Base-by-base conservation (phyloP, 2,329 filamentous ascomycete species). In the Daldinia sp. region DNA sequence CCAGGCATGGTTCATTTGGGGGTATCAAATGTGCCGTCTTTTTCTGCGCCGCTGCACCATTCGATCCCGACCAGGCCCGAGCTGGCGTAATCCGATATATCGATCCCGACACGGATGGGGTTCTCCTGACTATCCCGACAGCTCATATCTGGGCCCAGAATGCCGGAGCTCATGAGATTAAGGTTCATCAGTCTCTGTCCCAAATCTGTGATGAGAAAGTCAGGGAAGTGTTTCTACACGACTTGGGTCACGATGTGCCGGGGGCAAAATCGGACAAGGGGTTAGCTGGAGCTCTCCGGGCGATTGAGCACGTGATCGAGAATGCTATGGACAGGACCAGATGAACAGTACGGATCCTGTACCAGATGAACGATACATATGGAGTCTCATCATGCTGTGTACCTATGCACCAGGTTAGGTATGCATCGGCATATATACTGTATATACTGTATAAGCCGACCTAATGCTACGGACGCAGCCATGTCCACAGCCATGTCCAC, bases 11-110 rank as follows among this genome's bases (percentile, higher is more conserved):
- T 30, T 70, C 64, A 1, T 75, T 74, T 48, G 70, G 70, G 34
- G 54, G 52, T 8, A 68, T 75, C 45, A 72, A 71, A 48, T 75
- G 74, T 54, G 73, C 68, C 39, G 72, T 75, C 30, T 70, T 76
- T 47, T 72, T 76, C 62, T 73, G 72, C 58, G 73, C 73, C 4
- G 69, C 68, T 45, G 54, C 70, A 41, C 72, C 74, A 5, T 63
- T 73, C 43, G 71, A 75, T 32, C 69, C 71, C n/a, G 69, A 71
- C 52, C 62, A 65, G 8, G 62, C 71, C 52, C 50, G 68, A 53
- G 55, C 52, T 58, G 70, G 70, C 23, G 58, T 70, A 9, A 37
- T 74, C 17, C 68, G 69, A 43, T 66, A 64, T 37, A 58, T 73
- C 48, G 68, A 72, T 66, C 71, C 71, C 48, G 68, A 57, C 49